Conservation (phyloP, 108 stramenopile species). For the Cyclotella cryptica region DNA sequence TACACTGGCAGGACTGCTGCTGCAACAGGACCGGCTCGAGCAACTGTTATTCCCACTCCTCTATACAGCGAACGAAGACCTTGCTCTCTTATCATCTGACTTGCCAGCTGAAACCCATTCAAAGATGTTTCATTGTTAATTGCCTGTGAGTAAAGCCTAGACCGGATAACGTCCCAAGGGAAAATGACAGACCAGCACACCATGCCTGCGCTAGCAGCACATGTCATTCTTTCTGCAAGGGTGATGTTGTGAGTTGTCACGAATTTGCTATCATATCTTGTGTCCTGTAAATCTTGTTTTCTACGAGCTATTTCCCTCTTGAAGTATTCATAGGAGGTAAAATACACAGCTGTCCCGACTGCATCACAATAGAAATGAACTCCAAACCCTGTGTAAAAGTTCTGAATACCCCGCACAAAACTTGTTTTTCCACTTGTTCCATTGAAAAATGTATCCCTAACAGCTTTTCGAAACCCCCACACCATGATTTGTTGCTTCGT, state of each 20-base stretch:
- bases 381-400: constrained; percentile 63
- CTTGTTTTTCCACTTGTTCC: constrained; percentile 3
- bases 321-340: constrained; percentile 61
- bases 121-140: constrained; percentile 27
- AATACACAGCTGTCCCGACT: constrained; percentile 66
- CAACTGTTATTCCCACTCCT: constrained; percentile 70
- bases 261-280: constrained; percentile 1
- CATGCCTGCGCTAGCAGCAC: constrained; percentile 75
- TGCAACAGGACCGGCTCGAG: constrained; percentile 83
- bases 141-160: constrained; percentile 59
- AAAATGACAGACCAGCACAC: constrained; percentile 77
- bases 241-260: constrained; percentile 32
- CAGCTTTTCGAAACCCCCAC: constrained; percentile 60
- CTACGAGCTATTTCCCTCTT: constrained; percentile 56
- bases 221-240: constrained; percentile 65
- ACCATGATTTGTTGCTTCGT: constrained; percentile 78
- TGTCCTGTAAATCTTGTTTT: constrained; percentile 9
- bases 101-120: constrained; percentile 24
- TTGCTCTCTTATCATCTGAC: constrained; percentile 47
- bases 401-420: constrained; percentile 12
- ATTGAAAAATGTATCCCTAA: constrained; percentile 45
- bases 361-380: constrained; percentile 71
- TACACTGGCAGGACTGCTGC: constrained; percentile 83
- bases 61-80: constrained; percentile 59
- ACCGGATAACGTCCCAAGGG: constrained; percentile 70